phyloP scores from a whole-genome alignment of 139 green algal genomes.

The Nannochloris sp. region DNA sequence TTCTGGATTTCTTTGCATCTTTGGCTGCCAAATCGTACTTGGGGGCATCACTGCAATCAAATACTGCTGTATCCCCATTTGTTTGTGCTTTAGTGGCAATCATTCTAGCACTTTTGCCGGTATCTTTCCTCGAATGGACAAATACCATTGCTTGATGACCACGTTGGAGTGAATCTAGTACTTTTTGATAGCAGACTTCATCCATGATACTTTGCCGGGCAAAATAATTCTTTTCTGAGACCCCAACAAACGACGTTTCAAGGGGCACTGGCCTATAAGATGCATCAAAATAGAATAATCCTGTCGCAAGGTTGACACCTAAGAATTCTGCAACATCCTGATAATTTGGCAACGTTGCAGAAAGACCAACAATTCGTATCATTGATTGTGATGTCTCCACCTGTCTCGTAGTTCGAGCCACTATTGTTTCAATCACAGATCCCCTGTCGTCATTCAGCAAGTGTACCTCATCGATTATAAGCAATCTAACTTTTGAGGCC shows the following conservation, averaged over 20 bases:
- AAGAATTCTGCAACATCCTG: conserved; percentile 90
- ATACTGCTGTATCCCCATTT: conserved; percentile 43
- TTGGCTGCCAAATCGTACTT: conserved; percentile 25
- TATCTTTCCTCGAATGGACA: conserved; percentile 96
- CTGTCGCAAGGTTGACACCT: conserved; percentile 46
- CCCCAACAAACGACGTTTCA: conserved; percentile 82
- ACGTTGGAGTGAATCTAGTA: conserved; percentile 58
- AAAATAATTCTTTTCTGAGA: conserved; percentile 77
- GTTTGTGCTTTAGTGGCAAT: conserved; percentile 53
- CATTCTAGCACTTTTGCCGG: conserved; percentile 78
- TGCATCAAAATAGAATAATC: conserved; percentile 95
- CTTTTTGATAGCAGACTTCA: conserved; percentile 86
- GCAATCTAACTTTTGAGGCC: conserved; percentile 67
- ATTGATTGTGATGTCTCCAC: conserved; percentile 92
- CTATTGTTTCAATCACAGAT: conserved; percentile 94
- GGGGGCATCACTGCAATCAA: conserved; percentile 42
- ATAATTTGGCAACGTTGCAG: conserved; percentile 96
- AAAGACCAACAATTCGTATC: conserved; percentile 97
- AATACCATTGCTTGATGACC: conserved; percentile 99
- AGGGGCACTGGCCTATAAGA: conserved; percentile 90
- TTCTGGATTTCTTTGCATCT: conserved; percentile 76
- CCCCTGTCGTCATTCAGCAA: conserved; percentile 95
- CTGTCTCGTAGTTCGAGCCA: conserved; percentile 87
- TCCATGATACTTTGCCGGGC: conserved; percentile 72
- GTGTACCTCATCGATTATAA: conserved; percentile 88